Conservation (phyloP, 495 filamentous ascomycete species). For the Xylaria palmicola region DNA sequence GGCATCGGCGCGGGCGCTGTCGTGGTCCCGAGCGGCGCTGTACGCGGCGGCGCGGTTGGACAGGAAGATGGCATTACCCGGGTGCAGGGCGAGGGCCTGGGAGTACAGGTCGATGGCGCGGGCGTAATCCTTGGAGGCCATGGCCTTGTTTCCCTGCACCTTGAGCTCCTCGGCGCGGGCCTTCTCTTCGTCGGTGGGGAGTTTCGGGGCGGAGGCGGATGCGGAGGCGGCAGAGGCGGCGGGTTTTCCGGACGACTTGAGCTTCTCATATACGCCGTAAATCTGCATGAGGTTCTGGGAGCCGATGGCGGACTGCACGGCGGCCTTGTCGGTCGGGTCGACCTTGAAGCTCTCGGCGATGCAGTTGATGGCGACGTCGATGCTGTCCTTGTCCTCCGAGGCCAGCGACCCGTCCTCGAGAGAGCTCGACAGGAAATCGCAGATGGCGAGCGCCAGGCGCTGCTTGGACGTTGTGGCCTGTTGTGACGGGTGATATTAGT, state of each 20-base stretch:
- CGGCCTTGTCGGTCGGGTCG: slow-evolving; percentile 72
- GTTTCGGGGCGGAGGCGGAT: slow-evolving; percentile 26
- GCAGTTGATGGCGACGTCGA: slow-evolving; percentile 89
- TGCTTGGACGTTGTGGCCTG: slow-evolving; percentile 74
- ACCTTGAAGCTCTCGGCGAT: slow-evolving; percentile 94
- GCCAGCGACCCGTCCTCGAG: slow-evolving; percentile 84
- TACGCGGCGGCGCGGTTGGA: slow-evolving; percentile 95
- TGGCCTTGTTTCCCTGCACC: slow-evolving; percentile 87
- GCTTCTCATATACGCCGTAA: slow-evolving; percentile 94
- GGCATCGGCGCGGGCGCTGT: slow-evolving; percentile 77
- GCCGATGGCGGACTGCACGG: slow-evolving; percentile 74
- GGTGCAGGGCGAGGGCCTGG: slow-evolving; percentile 73
- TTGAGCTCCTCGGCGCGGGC: slow-evolving; percentile 84
- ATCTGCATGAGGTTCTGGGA: slow-evolving; percentile 82
- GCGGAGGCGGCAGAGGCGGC: slow-evolving; percentile 27
- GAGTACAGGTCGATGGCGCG: slow-evolving; percentile 82
- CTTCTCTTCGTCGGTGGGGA: slow-evolving; percentile 55
- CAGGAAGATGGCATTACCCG: slow-evolving; percentile 91
- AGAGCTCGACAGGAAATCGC: slow-evolving; percentile 87
- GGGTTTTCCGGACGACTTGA: slow-evolving; percentile 53
- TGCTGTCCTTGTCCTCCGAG: slow-evolving; percentile 81
- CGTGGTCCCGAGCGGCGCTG: slow-evolving; percentile 75
- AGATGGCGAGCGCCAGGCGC: slow-evolving; percentile 92
- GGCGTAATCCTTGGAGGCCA: slow-evolving; percentile 85
- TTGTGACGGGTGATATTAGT: neutral